Evolutionary conservation across 208 protist species (phyloP).

Genomic region (Trichomonas tenax): DNA sequence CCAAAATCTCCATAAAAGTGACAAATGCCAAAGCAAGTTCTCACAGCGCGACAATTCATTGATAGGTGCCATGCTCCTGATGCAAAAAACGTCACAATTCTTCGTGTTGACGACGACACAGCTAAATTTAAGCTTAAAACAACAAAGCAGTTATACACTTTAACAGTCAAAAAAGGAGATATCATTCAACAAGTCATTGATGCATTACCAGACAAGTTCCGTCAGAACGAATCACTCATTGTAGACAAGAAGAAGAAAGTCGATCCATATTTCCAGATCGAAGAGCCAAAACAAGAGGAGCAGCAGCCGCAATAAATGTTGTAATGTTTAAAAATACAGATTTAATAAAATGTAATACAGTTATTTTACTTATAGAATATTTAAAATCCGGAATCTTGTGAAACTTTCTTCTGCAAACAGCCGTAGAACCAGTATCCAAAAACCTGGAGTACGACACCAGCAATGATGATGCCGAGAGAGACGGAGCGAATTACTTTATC

Average conservation of each 20-base stretch:
- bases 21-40: neutral
- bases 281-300: neutral
- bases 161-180: neutral
- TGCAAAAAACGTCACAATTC: neutral
- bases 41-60: neutral
- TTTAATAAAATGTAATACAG: no score
- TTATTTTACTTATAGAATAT: no score
- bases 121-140: neutral
- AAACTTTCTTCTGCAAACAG: neutral
- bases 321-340: no score
- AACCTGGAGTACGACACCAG: neutral
- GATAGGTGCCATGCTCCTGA: neutral
- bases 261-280: neutral
- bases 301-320: neutral
- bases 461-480: neutral
- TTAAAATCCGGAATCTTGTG: no score
- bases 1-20: neutral
- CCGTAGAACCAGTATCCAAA: neutral
- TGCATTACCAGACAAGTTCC: neutral
- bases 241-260: neutral
- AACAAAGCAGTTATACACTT: neutral
- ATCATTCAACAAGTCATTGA: neutral
- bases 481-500: neutral
- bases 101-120: neutral
- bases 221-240: neutral